A percentile compares a stretch with the other conserved stretches of the same genome.
These are phyloP conservation scores for Oxyria digyna DNA, from an alignment of 148 eudicot genomes.

Conservation along the genomic window DNA sequence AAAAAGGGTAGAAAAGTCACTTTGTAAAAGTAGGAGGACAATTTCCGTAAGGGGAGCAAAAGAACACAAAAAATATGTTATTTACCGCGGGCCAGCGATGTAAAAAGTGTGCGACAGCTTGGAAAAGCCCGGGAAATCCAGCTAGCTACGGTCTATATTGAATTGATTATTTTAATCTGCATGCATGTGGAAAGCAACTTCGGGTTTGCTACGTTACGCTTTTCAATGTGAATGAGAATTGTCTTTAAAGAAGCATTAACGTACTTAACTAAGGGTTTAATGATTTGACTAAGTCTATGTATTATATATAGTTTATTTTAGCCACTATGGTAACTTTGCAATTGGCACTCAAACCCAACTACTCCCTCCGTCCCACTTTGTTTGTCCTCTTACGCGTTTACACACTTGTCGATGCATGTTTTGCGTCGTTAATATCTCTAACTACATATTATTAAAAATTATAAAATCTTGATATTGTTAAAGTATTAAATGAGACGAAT, in stretches of 20 bases:
- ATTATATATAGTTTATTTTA: too few relatives aligned
- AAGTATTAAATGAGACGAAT: too few relatives aligned
- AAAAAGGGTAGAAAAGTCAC: background rate
- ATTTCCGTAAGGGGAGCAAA: background rate
- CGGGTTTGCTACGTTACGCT: background rate
- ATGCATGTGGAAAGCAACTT: constrained; percentile 1
- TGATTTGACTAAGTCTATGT: background rate
- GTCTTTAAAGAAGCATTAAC: background rate
- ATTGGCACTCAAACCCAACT: too few relatives aligned
- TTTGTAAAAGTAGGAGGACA: background rate
- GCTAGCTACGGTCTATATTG: too few relatives aligned
- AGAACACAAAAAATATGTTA: background rate
- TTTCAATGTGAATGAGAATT: background rate
- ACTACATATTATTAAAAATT: too few relatives aligned
- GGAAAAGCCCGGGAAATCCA: constrained; percentile 1
- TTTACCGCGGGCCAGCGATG: background rate
- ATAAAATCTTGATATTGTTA: too few relatives aligned
- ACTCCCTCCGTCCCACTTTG: too few relatives aligned
- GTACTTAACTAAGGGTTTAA: background rate
- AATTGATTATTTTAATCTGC: too few relatives aligned
- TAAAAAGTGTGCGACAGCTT: background rate
- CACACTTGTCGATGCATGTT: too few relatives aligned
- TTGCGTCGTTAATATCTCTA: too few relatives aligned
- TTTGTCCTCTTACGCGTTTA: too few relatives aligned
- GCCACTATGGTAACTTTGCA: too few relatives aligned